phyloP scores from a whole-genome alignment of 164 flowering plant genomes.

The Protea cynaroides region DNA sequence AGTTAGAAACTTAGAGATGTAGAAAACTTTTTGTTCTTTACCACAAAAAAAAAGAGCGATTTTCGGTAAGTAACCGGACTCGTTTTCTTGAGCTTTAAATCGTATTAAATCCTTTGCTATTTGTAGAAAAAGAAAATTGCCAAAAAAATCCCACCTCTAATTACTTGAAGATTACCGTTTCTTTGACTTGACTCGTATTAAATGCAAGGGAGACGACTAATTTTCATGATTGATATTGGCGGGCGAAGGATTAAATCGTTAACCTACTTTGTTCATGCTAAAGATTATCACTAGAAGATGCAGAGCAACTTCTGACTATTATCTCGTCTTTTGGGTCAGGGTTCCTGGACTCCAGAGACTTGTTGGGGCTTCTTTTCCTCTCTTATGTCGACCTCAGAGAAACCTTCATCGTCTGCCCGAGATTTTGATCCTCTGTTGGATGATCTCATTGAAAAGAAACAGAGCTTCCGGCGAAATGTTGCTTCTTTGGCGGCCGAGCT shows the following conservation, averaged over 20 bases:
- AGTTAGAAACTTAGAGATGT: not conserved
- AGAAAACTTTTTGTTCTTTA: not conserved
- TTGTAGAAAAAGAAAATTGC: not conserved
- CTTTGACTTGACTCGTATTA: not conserved
- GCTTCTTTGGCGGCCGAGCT: conserved; percentile 84
- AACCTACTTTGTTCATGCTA: not conserved
- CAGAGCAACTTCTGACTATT: not conserved
- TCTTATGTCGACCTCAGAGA: conserved; percentile 24
- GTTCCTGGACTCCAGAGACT: not conserved
- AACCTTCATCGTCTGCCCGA: conserved; percentile 13
- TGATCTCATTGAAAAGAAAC: conserved; percentile 85
- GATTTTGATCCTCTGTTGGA: conserved; percentile 72
- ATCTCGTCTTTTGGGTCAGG: not conserved
- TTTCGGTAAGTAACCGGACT: too few species aligned
- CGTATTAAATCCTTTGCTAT: not conserved
- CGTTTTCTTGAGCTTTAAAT: too few species aligned
- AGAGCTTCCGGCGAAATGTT: conserved; percentile 62
- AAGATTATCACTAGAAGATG: not conserved
- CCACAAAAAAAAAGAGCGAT: not conserved
- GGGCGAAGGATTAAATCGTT: not conserved
- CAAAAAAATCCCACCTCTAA: too few species aligned
- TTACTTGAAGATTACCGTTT: not conserved
- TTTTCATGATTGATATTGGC: not conserved
- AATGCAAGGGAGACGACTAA: not conserved
- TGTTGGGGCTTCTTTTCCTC: not conserved